phyloP scores from a whole-genome alignment of 2,329 filamentous ascomycete genomes.

The Fusarium humuli region DNA sequence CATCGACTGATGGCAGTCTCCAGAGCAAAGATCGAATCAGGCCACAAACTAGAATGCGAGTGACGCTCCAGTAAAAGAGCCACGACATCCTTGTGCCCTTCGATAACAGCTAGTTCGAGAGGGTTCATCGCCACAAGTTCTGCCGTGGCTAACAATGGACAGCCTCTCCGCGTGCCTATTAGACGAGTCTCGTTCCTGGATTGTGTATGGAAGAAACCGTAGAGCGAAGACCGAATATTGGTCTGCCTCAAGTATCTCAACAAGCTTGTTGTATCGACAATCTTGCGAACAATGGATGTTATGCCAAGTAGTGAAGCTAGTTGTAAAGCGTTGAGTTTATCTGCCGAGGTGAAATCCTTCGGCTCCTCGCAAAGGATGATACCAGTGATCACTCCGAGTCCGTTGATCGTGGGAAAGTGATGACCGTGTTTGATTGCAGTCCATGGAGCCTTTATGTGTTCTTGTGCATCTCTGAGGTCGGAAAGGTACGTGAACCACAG shows the following conservation, averaged over 20 bases:
- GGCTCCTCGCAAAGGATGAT: background rate
- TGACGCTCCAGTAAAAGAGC: background rate
- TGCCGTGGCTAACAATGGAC: background rate
- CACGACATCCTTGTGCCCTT: background rate
- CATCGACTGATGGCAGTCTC: conserved; percentile 1
- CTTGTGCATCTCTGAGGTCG: background rate
- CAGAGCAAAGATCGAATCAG: background rate
- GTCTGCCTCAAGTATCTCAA: background rate
- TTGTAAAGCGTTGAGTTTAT: background rate
- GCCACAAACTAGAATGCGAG: background rate
- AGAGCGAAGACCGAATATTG: background rate
- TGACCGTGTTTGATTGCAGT: background rate
- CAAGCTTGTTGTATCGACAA: background rate
- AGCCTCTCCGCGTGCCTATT: background rate
- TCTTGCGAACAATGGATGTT: background rate
- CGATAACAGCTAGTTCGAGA: conserved; percentile 9
- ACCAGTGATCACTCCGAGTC: background rate
- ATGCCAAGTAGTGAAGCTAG: conserved; percentile 13
- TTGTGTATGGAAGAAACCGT: background rate
- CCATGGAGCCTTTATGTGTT: background rate
- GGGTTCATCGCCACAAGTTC: conserved; percentile 11
- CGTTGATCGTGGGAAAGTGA: background rate
- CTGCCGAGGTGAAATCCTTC: background rate
- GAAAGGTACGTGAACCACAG: conserved; percentile 16
- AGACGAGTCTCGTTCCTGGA: background rate